These are phyloP conservation scores for Madurella mycetomatis DNA, from an alignment of 2,329 filamentous ascomycete genomes.

Conservation along the genomic window DNA sequence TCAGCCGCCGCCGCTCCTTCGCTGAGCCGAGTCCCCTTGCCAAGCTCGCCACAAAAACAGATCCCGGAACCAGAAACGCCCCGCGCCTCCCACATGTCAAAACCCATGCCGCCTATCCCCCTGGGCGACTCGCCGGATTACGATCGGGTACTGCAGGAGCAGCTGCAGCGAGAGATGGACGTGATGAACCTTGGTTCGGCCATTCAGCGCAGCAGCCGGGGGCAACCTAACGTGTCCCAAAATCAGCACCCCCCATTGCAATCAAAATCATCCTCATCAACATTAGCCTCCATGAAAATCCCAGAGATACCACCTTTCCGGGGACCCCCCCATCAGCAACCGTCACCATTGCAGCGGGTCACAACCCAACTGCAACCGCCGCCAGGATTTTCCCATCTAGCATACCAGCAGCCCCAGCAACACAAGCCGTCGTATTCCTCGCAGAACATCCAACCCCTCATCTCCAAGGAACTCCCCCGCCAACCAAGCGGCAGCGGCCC, in stretches of 20 bases:
- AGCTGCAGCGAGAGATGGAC: constrained; percentile 60
- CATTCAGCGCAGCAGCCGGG: constrained; percentile 24
- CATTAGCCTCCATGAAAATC: constrained; percentile 39
- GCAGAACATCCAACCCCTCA: constrained; percentile 17
- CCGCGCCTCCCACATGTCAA: constrained; percentile 36
- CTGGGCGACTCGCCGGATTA: constrained; percentile 54
- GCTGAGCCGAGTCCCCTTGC: constrained; percentile 57
- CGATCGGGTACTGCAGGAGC: constrained; percentile 56
- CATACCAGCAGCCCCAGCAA: constrained; percentile 9
- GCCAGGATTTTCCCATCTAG: not conserved
- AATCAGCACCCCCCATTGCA: constrained; percentile 35
- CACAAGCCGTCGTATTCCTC: constrained; percentile 26
- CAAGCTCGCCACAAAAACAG: constrained; percentile 52
- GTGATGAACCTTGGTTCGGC: constrained; percentile 48
- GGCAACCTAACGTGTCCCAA: constrained; percentile 9
- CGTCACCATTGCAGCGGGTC: constrained; percentile 10
- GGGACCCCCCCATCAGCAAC: constrained; percentile 32
- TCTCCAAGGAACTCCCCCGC: constrained; percentile 23
- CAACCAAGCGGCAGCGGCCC: not conserved
- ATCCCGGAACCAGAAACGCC: constrained; percentile 43
- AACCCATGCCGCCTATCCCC: constrained; percentile 44
- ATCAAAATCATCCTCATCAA: constrained; percentile 35
- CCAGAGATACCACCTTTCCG: constrained; percentile 55
- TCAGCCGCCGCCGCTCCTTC: constrained; percentile 52
- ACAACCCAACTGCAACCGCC: constrained; percentile 20